Percentiles rank a stretch among this genome's conserved stretches.
These are phyloP conservation scores for Nakazawaea ishiwadae DNA, from an alignment of 805 yeast species.

Conservation along the genomic window DNA sequence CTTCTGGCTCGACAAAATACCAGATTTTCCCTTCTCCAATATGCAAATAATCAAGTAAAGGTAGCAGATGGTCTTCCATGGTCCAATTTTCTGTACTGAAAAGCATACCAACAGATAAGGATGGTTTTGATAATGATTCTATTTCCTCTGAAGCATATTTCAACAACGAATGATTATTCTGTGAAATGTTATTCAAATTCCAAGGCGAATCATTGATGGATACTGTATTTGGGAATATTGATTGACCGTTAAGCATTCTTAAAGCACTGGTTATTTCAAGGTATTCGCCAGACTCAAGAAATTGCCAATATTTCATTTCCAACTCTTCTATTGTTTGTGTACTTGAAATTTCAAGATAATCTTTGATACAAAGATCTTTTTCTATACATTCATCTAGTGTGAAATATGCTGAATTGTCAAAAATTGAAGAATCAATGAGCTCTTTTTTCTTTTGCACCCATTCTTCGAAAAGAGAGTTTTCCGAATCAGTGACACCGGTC, in stretches of 20 bases:
- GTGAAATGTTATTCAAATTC: constrained; percentile 54
- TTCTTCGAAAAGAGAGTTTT: constrained; percentile 23
- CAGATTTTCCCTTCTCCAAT: constrained; percentile 52
- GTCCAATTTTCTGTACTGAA: constrained; percentile 54
- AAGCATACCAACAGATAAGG: constrained; percentile 47
- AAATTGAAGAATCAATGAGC: constrained; percentile 3
- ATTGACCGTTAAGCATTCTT: background rate
- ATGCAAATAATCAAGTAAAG: constrained; percentile 47
- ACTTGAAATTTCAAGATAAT: background rate
- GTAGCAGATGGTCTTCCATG: constrained; percentile 57
- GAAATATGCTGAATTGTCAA: background rate
- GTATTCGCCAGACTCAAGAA: background rate
- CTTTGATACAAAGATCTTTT: background rate
- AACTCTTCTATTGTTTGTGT: background rate
- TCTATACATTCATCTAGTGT: background rate
- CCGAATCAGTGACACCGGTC: constrained; percentile 31
- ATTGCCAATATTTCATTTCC: constrained; percentile 4
- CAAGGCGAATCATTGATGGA: constrained; percentile 41
- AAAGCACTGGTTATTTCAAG: background rate
- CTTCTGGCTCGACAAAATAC: constrained; percentile 60
- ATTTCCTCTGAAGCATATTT: constrained; percentile 37
- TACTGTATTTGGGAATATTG: constrained; percentile 1
- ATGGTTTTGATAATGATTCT: constrained; percentile 36
- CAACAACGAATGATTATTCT: constrained; percentile 43
- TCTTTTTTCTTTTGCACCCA: background rate